Evolutionary conservation across 805 yeast genomes (phyloP).

Genomic region (Pichia gijzeniarum): DNA sequence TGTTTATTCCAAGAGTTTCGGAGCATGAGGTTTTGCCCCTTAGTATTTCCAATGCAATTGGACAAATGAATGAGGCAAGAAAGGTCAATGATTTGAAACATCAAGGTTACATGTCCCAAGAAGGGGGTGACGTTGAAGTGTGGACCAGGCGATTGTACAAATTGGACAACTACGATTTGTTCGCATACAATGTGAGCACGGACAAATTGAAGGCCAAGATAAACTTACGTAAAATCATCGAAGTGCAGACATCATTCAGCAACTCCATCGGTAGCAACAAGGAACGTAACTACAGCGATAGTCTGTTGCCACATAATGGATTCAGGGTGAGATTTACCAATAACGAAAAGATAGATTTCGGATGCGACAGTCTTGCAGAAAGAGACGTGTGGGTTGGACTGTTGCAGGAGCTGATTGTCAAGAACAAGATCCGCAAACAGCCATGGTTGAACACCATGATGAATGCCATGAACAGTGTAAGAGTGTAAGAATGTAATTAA

Average conservation of each 20-base stretch:
- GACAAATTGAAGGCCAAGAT: constrained; percentile 69
- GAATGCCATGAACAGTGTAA: constrained; percentile 6
- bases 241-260: constrained; percentile 36
- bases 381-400: constrained; percentile 60
- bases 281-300: constrained; percentile 35
- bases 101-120: constrained; percentile 78
- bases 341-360: constrained; percentile 77
- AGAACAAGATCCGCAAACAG: constrained; percentile 27
- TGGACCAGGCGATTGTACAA: constrained; percentile 73
- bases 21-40: constrained; percentile 60
- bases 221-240: constrained; percentile 62
- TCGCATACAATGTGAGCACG: constrained; percentile 69
- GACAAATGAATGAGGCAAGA: constrained; percentile 34
- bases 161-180: constrained; percentile 61
- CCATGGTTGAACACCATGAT: constrained; percentile 33
- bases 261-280: not conserved
- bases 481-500: too few species aligned
- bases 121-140: constrained; percentile 80
- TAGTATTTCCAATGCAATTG: constrained; percentile 51
- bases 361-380: constrained; percentile 65
- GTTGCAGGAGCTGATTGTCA: constrained; percentile 48
- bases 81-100: constrained; percentile 24
- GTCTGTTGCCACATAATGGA: constrained; percentile 63
- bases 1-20: constrained; percentile 60
- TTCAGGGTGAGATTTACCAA: constrained; percentile 71